Percentiles rank a stretch among this genome's conserved stretches.
phyloP scores from a whole-genome alignment of 2,329 filamentous ascomycete genomes.

The Thielaviopsis musarum region DNA sequence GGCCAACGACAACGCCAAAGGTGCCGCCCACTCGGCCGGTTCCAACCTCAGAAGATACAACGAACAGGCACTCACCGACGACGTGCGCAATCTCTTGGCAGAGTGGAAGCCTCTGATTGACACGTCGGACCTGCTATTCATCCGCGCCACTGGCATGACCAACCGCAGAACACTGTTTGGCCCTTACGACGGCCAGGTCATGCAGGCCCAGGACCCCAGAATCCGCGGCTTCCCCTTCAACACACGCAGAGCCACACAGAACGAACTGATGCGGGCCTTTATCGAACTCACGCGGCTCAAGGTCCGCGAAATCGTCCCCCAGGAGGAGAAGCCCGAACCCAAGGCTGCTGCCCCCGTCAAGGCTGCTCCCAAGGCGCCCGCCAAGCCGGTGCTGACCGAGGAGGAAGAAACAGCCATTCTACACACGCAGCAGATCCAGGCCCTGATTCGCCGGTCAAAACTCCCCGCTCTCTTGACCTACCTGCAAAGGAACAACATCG shows the following conservation, averaged over 20 bases:
- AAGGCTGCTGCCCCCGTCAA: conserved; percentile 21
- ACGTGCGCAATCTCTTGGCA: conserved; percentile 61
- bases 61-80: conserved; percentile 75
- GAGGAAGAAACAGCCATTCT: conserved; percentile 69
- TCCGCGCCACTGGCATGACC: conserved; percentile 73
- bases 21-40: conserved; percentile 83
- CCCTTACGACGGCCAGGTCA: conserved; percentile 74
- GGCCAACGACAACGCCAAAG: conserved; percentile 85
- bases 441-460: conserved; percentile 77
- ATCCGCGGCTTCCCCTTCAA: conserved; percentile 84
- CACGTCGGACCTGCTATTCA: conserved; percentile 67
- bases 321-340: conserved; percentile 28
- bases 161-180: conserved; percentile 82
- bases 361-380: conserved; percentile 31
- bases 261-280: conserved; percentile 85
- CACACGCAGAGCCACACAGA: conserved; percentile 79
- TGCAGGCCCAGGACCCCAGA: conserved; percentile 62
- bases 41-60: conserved; percentile 84
- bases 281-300: conserved; percentile 88
- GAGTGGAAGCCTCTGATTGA: conserved; percentile 83
- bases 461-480: conserved; percentile 76
- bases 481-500: conserved; percentile 56
- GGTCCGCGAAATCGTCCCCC: conserved; percentile 59
- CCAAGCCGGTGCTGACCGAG: conserved; percentile 52
- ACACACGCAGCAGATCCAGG: conserved; percentile 79